Conservation (phyloP, 1,139 yeast genomes). For the Meyerozyma athensensis region DNA sequence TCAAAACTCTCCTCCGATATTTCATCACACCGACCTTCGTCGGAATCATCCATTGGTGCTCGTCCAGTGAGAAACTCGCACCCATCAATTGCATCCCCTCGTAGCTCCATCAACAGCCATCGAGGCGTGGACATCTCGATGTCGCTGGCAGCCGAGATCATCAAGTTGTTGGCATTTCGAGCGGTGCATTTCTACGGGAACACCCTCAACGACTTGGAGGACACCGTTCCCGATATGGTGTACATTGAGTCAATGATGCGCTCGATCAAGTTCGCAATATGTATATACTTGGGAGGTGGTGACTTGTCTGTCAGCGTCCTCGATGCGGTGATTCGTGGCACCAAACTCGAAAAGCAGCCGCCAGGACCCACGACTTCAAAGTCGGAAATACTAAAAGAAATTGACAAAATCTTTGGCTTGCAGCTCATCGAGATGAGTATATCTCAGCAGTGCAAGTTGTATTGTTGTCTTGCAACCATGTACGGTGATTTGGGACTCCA, state of each 20-base stretch:
- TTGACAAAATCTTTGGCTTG: constrained; percentile 40
- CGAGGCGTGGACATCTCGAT: constrained; percentile 22
- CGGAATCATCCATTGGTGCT: constrained; percentile 7
- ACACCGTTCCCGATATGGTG: constrained; percentile 78
- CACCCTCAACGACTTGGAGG: constrained; percentile 60
- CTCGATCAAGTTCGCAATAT: constrained; percentile 56
- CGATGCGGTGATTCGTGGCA: constrained; percentile 29
- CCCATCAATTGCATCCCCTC: constrained; percentile 6
- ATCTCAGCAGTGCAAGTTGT: constrained; percentile 55
- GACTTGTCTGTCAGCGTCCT: constrained; percentile 42
- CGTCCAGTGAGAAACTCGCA: not conserved
- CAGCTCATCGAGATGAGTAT: constrained; percentile 42
- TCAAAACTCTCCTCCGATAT: constrained; percentile 3
- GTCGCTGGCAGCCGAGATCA: constrained; percentile 41
- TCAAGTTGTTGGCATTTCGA: constrained; percentile 42
- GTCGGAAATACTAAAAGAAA: constrained; percentile 46
- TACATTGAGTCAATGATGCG: constrained; percentile 71
- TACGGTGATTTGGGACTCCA: constrained; percentile 57
- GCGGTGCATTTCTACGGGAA: constrained; percentile 54
- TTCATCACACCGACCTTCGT: constrained; percentile 6
- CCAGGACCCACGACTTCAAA: constrained; percentile 21
- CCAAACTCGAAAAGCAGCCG: constrained; percentile 15
- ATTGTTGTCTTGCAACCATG: constrained; percentile 60
- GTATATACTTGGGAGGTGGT: constrained; percentile 44
- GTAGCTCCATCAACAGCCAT: constrained; percentile 5